Base-by-base conservation (phyloP, 2,329 filamentous ascomycete genomes). In the Lasiodiplodia sp. region DNA sequence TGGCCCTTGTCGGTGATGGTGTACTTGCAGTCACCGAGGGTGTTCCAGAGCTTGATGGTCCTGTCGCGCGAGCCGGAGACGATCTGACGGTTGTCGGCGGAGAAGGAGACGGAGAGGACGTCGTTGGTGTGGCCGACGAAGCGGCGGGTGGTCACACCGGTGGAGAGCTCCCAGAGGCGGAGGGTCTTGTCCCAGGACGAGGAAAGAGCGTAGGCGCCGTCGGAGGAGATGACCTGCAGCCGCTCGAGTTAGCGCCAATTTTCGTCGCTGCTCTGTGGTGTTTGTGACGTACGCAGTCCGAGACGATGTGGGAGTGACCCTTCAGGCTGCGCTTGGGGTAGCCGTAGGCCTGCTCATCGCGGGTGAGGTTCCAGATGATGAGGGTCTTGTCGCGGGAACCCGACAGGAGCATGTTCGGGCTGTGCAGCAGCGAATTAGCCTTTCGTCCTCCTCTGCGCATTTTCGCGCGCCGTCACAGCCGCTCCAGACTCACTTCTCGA, bases 1-100 rank as follows among this genome's bases (percentile, higher is more conserved):
- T 99, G 96, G 83, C 96, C 96, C 92, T 99, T 99, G 84, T 99
- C 96, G 86, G 93, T 97, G 89, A 99, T 98, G 88, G 95, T 99
- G 91, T 91, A 99, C 90, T 99, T 99, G 94, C 96, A 99, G 91
- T 99, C 96, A 86, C 96, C 96, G 76, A 99, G 93, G 79, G 96
- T 99, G 90, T 99, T 99, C 96, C 96, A 99, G 80, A 99, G 91
- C 93, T 98, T 99, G 90, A 99, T 98, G 81, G 92, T 93, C 84
- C 94, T 92, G 89, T 99, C 96, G 84, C 96, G 94, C 74, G 96
- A 98, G 76, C 94, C 96, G 76, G 96, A 98, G 80, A 98, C 96
- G 85, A 99, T 98, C 89, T 98, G 96, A 83, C 96, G 92, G 92
- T 98, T 98, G 89, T 99, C 96, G 90, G 96, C 96, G 79, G 96